Conservation (phyloP, 192 early-diverging fungal genomes). For the Podila epicladia region DNA sequence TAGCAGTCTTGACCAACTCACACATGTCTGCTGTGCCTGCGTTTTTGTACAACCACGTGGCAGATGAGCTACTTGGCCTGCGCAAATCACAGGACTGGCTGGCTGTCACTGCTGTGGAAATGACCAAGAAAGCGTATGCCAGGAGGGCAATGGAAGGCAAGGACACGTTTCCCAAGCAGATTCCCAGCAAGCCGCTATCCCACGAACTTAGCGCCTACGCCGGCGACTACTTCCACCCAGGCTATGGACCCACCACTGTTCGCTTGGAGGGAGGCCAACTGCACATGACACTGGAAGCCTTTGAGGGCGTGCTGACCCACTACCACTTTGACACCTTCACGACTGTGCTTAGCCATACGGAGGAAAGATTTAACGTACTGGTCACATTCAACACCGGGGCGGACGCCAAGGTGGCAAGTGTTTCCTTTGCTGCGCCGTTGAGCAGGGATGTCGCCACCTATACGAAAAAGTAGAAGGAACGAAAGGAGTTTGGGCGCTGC, state of each 20-base stretch:
- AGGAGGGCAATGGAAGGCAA: not conserved
- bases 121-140: not conserved
- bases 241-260: not conserved
- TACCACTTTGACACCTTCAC: slow-evolving; percentile 7
- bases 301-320: not conserved
- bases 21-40: not conserved
- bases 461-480: too few species aligned
- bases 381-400: not conserved
- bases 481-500: too few species aligned
- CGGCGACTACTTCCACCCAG: slow-evolving; percentile 3
- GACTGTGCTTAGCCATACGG: too few species aligned
- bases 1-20: not conserved
- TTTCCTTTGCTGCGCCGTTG: too few species aligned
- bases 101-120: not conserved
- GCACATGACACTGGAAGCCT: not conserved
- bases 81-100: not conserved
- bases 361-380: too few species aligned
- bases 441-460: too few species aligned
- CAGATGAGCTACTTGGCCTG: not conserved
- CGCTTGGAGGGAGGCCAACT: not conserved
- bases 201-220: not conserved
- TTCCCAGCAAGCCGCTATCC: not conserved
- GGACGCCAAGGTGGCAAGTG: not conserved
- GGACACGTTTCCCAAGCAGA: not conserved
- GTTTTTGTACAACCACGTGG: not conserved